Evolutionary conservation across 257 asterid genomes (phyloP).

Genomic region (Solanum neorickii): DNA sequence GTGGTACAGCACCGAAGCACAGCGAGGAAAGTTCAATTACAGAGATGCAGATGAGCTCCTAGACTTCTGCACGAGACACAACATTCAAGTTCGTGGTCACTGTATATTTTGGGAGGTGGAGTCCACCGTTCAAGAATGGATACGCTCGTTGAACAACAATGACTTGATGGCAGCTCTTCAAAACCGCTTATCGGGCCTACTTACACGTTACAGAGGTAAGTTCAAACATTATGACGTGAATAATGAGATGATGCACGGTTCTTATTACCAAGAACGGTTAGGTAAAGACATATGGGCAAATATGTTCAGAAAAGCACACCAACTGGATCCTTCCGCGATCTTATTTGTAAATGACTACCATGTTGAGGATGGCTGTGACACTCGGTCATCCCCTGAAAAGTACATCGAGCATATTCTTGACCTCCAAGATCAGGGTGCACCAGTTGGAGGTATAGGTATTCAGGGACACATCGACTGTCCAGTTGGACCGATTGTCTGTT

Average conservation of each 20-base stretch:
- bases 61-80: constrained; percentile 31
- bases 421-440: constrained; percentile 74
- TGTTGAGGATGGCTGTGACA: constrained; percentile 68
- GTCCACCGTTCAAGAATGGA: constrained; percentile 59
- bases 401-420: constrained; percentile 59
- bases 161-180: constrained; percentile 56
- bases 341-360: constrained; percentile 83
- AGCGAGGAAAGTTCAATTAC: constrained; percentile 63
- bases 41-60: constrained; percentile 71
- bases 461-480: constrained; percentile 84
- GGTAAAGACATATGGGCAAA: constrained; percentile 47
- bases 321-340: constrained; percentile 51
- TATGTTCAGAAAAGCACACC: constrained; percentile 70
- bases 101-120: constrained; percentile 96
- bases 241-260: constrained; percentile 90
- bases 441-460: constrained; percentile 80
- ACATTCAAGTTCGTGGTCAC: constrained; percentile 76
- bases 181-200: constrained; percentile 47
- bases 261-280: constrained; percentile 66
- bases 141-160: constrained; percentile 33
- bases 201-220: constrained; percentile 75
- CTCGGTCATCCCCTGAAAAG: constrained; percentile 60
- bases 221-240: constrained; percentile 84
- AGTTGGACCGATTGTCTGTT: constrained; percentile 56
- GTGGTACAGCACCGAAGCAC: constrained; percentile 94